These are phyloP conservation scores for Colletotrichum brevisporum DNA, from an alignment of 2,329 filamentous ascomycete species.

Conservation along the genomic window DNA sequence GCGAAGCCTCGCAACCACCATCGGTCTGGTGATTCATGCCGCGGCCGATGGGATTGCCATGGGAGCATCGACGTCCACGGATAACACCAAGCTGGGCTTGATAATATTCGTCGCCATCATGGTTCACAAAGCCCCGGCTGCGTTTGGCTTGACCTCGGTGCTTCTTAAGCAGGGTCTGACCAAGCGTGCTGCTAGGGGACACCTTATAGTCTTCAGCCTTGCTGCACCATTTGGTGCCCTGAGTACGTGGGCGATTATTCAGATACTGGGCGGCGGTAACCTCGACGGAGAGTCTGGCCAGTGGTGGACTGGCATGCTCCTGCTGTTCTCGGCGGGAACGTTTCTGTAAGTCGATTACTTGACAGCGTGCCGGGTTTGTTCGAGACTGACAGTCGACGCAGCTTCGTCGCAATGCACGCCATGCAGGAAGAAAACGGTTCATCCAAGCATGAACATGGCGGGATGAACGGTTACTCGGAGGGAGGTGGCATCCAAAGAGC, in stretches of 20 bases:
- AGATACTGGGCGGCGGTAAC: slow-evolving; percentile 76
- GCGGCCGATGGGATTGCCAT: slow-evolving; percentile 96
- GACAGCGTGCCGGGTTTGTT: background rate
- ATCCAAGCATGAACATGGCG: slow-evolving; percentile 66
- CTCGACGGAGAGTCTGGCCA: slow-evolving; percentile 73
- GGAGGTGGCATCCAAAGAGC: slow-evolving; percentile 61
- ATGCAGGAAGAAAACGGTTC: slow-evolving; percentile 83
- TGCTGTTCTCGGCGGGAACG: slow-evolving; percentile 96
- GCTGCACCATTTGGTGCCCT: slow-evolving; percentile 91
- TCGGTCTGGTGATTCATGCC: slow-evolving; percentile 95
- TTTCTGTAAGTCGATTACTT: slow-evolving; percentile 79
- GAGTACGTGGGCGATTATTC: slow-evolving; percentile 84
- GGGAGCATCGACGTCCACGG: slow-evolving; percentile 86
- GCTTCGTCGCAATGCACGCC: slow-evolving; percentile 98
- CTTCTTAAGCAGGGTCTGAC: slow-evolving; percentile 91
- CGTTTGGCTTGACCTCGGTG: slow-evolving; percentile 93
- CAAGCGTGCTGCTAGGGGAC: slow-evolving; percentile 86
- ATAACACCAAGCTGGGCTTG: slow-evolving; percentile 82
- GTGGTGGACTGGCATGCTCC: slow-evolving; percentile 92
- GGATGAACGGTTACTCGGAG: slow-evolving; percentile 66
- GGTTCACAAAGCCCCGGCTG: slow-evolving; percentile 96
- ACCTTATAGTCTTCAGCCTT: slow-evolving; percentile 91
- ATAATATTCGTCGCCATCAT: slow-evolving; percentile 97
- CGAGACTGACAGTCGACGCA: slow-evolving; percentile 51
- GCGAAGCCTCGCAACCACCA: slow-evolving; percentile 84